phyloP scores from a whole-genome alignment of 2,329 filamentous ascomycete genomes.

The Lachnellula hyalina region DNA sequence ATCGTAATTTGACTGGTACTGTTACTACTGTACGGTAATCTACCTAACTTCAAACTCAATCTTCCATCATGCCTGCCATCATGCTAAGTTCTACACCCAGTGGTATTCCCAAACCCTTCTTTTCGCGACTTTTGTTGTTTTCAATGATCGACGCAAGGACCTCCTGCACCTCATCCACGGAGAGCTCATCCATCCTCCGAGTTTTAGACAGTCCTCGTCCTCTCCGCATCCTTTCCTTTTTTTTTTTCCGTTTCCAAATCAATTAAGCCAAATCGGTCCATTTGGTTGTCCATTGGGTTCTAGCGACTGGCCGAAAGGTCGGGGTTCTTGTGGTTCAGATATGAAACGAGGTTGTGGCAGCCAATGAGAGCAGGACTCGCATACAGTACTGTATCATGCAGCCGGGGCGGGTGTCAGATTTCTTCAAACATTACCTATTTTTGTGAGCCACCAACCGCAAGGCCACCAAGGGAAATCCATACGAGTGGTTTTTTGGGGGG shows the following conservation, averaged over 20 bases:
- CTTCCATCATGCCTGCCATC: not conserved
- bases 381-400: not conserved
- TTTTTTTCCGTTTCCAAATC: not conserved
- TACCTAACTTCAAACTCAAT: not conserved
- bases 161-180: not conserved
- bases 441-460: not conserved
- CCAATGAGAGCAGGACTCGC: not conserved
- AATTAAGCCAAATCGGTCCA: not conserved
- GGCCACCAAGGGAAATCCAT: not conserved
- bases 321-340: not conserved
- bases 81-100: not conserved
- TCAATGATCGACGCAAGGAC: slow-evolving; percentile 3
- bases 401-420: not conserved
- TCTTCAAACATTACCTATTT: not conserved
- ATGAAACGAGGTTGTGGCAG: not conserved
- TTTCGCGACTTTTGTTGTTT: slow-evolving; percentile 2
- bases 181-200: not conserved
- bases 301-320: not conserved
- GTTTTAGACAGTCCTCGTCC: not conserved
- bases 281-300: not conserved
- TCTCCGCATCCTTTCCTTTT: not conserved
- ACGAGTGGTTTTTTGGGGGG: too few relatives aligned
- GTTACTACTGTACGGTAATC: not conserved
- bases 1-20: not conserved
- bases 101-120: not conserved